Percentiles rank a stretch among this genome's conserved stretches.
Conservation (phyloP, 345 rosid genomes). For the Citrus mangshanensis region DNA sequence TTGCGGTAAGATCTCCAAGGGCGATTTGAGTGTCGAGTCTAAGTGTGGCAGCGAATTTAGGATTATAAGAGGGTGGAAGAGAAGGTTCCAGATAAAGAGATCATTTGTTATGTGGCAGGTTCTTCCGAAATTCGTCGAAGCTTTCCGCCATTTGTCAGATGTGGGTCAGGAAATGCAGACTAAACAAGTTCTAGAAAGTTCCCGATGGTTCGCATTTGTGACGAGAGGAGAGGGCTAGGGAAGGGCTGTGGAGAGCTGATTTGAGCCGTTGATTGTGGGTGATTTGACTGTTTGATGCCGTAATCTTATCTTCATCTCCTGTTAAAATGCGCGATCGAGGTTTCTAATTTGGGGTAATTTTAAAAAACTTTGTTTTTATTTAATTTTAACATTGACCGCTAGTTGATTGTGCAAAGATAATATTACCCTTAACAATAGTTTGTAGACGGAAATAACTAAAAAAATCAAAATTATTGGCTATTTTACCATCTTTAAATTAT, state of each 20-base stretch:
- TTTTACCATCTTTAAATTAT: no score
- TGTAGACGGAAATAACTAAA: no score
- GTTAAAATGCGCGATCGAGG: neutral
- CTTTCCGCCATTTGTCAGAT: constrained; percentile 7
- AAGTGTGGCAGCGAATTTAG: neutral
- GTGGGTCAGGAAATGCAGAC: neutral
- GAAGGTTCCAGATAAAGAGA: constrained; percentile 21
- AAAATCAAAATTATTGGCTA: no score
- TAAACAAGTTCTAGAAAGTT: constrained; percentile 16
- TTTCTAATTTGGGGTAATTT: neutral
- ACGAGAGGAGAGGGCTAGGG: neutral
- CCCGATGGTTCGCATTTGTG: neutral
- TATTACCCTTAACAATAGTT: no score
- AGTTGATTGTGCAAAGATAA: no score
- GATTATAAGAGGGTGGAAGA: neutral
- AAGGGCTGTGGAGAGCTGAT: neutral
- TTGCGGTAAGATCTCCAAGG: neutral
- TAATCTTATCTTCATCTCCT: neutral
- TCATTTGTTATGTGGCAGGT: neutral
- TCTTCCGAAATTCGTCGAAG: neutral
- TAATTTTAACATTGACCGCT: no score
- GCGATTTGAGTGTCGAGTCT: no score
- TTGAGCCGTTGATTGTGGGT: neutral
- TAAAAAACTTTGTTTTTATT: no score
- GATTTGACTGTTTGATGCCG: neutral